Percentiles rank a stretch among this genome's conserved stretches.
Conservation (phyloP, 495 filamentous ascomycete species). For the Penicillium psychrofluorescens region DNA sequence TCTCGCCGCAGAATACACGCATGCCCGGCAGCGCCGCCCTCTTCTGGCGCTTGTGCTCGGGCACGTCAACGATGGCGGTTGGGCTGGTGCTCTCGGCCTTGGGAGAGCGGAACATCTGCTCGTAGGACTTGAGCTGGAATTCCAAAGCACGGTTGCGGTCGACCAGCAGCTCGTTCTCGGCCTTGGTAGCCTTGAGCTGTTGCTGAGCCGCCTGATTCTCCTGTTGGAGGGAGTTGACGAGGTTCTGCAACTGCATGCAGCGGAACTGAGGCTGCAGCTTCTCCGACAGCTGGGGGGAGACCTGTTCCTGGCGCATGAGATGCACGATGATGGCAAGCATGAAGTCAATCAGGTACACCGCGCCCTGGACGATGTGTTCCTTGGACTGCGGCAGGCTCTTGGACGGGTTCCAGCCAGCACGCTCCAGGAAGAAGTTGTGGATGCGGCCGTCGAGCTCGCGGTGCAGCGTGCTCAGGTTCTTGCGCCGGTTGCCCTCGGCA, state of each 20-base stretch:
- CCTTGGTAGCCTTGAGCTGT: conserved; percentile 30
- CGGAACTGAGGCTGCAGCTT: conserved; percentile 37
- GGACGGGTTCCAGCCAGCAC: conserved; percentile 38
- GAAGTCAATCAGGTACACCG: conserved; percentile 38
- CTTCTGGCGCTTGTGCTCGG: conserved; percentile 26
- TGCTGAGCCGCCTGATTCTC: conserved; percentile 33
- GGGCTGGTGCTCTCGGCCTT: conserved; percentile 29
- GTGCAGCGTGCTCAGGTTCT: conserved; percentile 37
- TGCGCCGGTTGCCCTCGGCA: conserved; percentile 39
- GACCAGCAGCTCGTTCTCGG: conserved; percentile 30
- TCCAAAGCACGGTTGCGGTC: conserved; percentile 35
- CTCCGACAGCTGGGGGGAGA: conserved; percentile 34
- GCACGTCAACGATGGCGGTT: conserved; percentile 18
- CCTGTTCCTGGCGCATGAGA: conserved; percentile 34
- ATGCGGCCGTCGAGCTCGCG: conserved; percentile 35
- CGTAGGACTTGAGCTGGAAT: conserved; percentile 36
- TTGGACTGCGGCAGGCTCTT: conserved; percentile 41
- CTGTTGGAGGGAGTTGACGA: conserved; percentile 30
- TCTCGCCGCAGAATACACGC: conserved; percentile 34
- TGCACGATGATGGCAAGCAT: conserved; percentile 34
- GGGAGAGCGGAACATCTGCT: conserved; percentile 35
- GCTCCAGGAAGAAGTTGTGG: conserved; percentile 38
- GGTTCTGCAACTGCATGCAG: conserved; percentile 37
- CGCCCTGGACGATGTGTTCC: conserved; percentile 41
- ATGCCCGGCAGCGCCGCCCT: conserved; percentile 31